Base-by-base conservation (phyloP, 2,329 filamentous ascomycete genomes). In the Aureobasidium musti region DNA sequence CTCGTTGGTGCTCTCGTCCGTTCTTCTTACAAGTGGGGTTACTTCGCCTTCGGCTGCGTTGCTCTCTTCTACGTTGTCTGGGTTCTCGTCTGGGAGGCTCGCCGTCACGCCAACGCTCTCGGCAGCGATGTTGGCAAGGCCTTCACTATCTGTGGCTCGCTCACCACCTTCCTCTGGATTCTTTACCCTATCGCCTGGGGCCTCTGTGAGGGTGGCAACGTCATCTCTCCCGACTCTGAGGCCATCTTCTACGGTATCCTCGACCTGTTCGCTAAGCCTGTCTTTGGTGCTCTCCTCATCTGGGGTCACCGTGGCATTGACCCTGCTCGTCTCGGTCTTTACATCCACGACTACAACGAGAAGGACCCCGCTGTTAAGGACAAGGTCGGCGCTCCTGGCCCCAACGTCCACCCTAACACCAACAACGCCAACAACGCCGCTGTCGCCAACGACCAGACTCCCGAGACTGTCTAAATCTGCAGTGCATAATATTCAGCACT, bases 201-300 rank as follows among this genome's bases (percentile, higher is more conserved):
- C 65, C 71, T 89, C 2, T 81, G 77, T 50, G 87, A 89, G 75
- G 87, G 86, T 37, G 87, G 86, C 13, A 89, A 89, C 70, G 76
- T 88, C 69, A 88, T 90, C 60, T 77, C 87, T 2, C 84, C 86
- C 0, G 88, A 91, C 72, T 85, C 84, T 0, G 88, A 91, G 73
- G 86, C 86, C 13, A 77, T 89, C 67, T 89, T 90, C 74, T 91
- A 91, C 72, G 87, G 87, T 49, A 77, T 90, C 3, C 80, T 91
- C 0, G 88, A 91, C 68, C 75, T 90, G 5, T 68, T 89, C 3
- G 83, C 87, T 7, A 90, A 90, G 78, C 86, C 86, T 0, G 79
- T 84, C 10, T 90, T 90, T 69, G 85, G 86, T 19, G 79, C 80
- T 14, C 73, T 89, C 0, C 80, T 91, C 1, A 78, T 91, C 59